Evolutionary conservation across 306 rosid species (phyloP).

Genomic region (Quercus dentata): DNA sequence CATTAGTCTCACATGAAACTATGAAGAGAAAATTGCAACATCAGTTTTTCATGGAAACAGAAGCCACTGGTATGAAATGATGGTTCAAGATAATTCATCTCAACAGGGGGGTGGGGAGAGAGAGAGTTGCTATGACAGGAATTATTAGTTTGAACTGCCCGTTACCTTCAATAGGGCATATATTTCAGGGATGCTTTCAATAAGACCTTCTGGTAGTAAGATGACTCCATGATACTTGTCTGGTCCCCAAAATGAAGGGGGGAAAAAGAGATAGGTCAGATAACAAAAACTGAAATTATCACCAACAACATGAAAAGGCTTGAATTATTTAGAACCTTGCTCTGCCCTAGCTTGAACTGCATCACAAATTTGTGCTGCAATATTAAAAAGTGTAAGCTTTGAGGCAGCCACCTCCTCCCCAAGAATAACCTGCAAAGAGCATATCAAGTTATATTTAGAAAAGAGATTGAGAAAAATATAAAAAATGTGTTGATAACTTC

Average conservation of each 20-base stretch:
- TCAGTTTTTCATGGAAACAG: not conserved
- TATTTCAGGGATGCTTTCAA: slow-evolving; percentile 98
- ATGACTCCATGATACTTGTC: slow-evolving; percentile 96
- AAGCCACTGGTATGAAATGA: not conserved
- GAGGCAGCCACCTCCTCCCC: slow-evolving; percentile 98
- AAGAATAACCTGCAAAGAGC: slow-evolving; percentile 71
- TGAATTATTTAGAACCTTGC: slow-evolving; percentile 59
- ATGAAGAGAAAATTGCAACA: not conserved
- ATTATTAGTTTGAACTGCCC: not conserved
- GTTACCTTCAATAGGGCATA: slow-evolving; percentile 91
- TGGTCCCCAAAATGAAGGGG: slow-evolving; percentile 15
- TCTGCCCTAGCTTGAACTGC: slow-evolving; percentile 91
- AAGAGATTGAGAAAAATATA: not conserved
- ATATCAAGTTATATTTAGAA: slow-evolving; percentile 4
- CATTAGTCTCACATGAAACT: not conserved
- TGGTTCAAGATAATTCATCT: not conserved
- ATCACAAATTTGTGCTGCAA: slow-evolving; percentile 78
- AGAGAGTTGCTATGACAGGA: not conserved
- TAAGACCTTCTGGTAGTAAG: slow-evolving; percentile 92
- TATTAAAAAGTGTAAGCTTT: slow-evolving; percentile 87
- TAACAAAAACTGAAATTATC: slow-evolving; percentile 2
- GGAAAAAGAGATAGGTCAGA: slow-evolving; percentile 14
- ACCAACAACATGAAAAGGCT: not conserved
- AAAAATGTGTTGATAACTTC: not conserved
- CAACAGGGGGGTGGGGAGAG: not conserved